These are phyloP conservation scores for Kluyveromyces lactis DNA, from an alignment of 805 yeast species.

Conservation along the genomic window DNA sequence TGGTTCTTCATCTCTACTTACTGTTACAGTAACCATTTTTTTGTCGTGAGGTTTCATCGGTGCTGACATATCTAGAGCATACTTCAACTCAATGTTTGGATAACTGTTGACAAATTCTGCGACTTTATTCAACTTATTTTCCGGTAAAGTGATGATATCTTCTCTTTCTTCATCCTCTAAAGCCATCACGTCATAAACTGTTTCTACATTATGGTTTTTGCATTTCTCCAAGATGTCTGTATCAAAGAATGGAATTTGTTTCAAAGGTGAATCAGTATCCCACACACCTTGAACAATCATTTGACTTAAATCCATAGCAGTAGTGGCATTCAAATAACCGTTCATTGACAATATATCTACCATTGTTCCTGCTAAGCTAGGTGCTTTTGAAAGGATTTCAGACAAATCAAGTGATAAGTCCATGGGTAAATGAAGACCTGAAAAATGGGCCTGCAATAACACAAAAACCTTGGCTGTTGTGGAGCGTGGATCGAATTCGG, in stretches of 20 bases:
- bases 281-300: conserved; percentile 83
- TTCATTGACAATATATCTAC: conserved; percentile 75
- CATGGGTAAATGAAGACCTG: conserved; percentile 51
- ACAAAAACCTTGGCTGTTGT: conserved; percentile 65
- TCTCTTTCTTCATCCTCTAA: conserved; percentile 68
- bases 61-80: conserved; percentile 37
- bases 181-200: conserved; percentile 71
- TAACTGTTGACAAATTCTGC: conserved; percentile 86
- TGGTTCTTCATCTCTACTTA: conserved; percentile 72
- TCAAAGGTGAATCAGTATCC: conserved; percentile 70
- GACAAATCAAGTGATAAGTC: conserved; percentile 55
- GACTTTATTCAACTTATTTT: conserved; percentile 47
- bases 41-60: conserved; percentile 42
- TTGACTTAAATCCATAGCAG: conserved; percentile 82
- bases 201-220: conserved; percentile 44
- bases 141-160: conserved; percentile 47
- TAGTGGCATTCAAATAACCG: conserved; percentile 68
- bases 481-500: conserved; percentile 29
- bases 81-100: conserved; percentile 73
- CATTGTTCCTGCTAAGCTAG: conserved; percentile 52
- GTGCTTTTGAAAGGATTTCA: conserved; percentile 38
- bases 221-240: conserved; percentile 44
- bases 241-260: conserved; percentile 70
- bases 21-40: conserved; percentile 37
- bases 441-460: conserved; percentile 73